Base-by-base conservation (phyloP, 2,329 filamentous ascomycete species). In the Colletotrichum spaethianum region DNA sequence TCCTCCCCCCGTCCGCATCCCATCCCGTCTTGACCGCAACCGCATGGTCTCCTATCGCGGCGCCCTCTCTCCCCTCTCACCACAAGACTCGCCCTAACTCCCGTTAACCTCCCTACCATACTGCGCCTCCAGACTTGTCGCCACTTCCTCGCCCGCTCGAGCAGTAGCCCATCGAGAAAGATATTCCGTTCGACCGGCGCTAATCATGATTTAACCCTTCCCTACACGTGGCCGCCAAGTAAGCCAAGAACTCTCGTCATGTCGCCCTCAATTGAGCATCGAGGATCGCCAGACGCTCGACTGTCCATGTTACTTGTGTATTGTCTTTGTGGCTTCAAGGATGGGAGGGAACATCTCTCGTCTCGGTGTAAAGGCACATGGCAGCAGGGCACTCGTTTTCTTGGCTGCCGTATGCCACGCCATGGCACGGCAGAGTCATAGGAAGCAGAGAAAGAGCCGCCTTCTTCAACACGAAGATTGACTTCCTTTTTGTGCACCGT, bases 151-250 rank as follows among this genome's bases (percentile, higher is more conserved):
- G n/a, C 42, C n/a, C 42, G 38, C 55, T 66, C 42, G 31, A 38
- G 52, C 28, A 55, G 18, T 42, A 26, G 14, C 48, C 26, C 12
- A 26, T 40, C 31, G 31, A 44, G 46, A 20, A 28, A 31, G 55
- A n/a, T 20, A 14, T 73, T 73, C 72, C 72, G 50, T 73, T 73
- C 40, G 60, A 67, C 72, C 72, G 70, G 61, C 59, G 50, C 72
- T 70, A 73, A 59, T 36, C n/a, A 42, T 60, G 48, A 38, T 69
- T 56, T 38, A 53, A 36, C 55, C 50, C 56, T 53, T 50, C 69
- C 42, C 48, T 62, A 73, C 72, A 74, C 72, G 72, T 74, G 72
- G 72, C 70, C 46, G 64, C 62, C 26, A 38, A 46, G 44, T 38
- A 36, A 53, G 33, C 68, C 68, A 67, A 73, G 63, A 60, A 11